A percentile compares a stretch with the other conserved stretches of the same genome.
These are phyloP conservation scores for Cucurbitaria berberidis DNA, from an alignment of 2,329 filamentous ascomycete genomes.

Conservation along the genomic window DNA sequence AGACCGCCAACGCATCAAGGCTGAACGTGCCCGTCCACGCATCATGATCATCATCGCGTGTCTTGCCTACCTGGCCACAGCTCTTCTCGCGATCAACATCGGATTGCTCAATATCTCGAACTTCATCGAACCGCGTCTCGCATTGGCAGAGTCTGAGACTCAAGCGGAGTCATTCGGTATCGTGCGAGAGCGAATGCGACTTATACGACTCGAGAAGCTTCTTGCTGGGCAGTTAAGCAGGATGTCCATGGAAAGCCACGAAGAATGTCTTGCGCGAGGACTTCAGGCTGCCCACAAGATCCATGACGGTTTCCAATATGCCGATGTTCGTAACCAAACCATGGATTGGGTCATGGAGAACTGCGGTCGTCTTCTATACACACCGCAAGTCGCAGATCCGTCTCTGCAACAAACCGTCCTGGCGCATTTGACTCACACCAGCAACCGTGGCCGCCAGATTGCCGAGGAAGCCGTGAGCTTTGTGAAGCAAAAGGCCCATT, in stretches of 20 bases:
- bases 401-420: constrained; percentile 7
- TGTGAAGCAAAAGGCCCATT: constrained; percentile 1
- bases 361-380: constrained; percentile 27
- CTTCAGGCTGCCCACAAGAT: constrained; percentile 18
- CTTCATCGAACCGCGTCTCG: constrained; percentile 5
- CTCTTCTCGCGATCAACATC: constrained; percentile 10
- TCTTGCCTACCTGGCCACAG: constrained; percentile 11
- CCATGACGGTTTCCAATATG: constrained; percentile 16
- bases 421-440: constrained; percentile 2
- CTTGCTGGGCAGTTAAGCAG: constrained; percentile 9
- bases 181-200: constrained; percentile 8
- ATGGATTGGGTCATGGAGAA: constrained; percentile 30
- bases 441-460: constrained; percentile 3
- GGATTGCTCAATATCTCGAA: constrained; percentile 4
- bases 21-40: constrained; percentile 4
- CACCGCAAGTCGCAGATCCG: constrained; percentile 16
- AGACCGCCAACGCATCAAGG: neutral
- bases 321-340: constrained; percentile 21
- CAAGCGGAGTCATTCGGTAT: neutral
- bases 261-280: constrained; percentile 34
- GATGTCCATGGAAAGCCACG: constrained; percentile 27
- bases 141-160: constrained; percentile 8
- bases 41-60: constrained; percentile 11
- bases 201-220: constrained; percentile 13
- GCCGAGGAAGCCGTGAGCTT: neutral